Evolutionary conservation across 2,329 filamentous ascomycete species (phyloP), one percentile per base, ranked within the genome.

Genomic region (Leptosphaerulina australis): DNA sequence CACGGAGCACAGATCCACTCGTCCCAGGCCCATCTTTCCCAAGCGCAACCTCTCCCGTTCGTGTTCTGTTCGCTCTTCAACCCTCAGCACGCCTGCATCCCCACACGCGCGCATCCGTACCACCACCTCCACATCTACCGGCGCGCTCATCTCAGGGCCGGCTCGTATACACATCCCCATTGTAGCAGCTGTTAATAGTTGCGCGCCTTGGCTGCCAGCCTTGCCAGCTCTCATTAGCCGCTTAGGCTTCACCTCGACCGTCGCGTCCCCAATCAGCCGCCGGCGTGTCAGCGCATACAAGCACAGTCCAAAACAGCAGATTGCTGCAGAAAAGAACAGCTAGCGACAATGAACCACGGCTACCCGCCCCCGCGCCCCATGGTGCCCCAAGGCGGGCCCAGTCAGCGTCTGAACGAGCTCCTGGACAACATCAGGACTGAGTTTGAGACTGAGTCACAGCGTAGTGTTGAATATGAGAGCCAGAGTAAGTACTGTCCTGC

Each of bases 341-440:
- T 33, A 31, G 50, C 46, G 48, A 74, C 65, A 62, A 96, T 97
- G 91, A 70, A 71, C 51, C 67, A 70, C 65, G 59, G 58, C 49
- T 96, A 96, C 76, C 89, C 88, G 74, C 79, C 84, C 67, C 91
- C 95, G 80, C 90, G 90, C 71, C 88, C 87, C 73, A 88, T 95
- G 83, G 77, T 79, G 57, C 69, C 69, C 55, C 70, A 70, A 44
- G 66, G 59, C 60, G 83, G 80, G 59, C 86, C 85, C 60, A 87
- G 88, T 53, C 83, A 80, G 76, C 91, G 94, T 62, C 81, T 97
- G 65, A 91, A 88, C 62, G 93, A 99, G 80, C 85, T 97, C 58
- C 82, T 99, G 69, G 93, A 97, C 49, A 88, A 91, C 72, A 85
- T 99, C 65, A 87, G 93, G 69, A 83, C 85, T 68, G 94, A 99